phyloP scores from a whole-genome alignment of 1,284 basidiomycete species.

The Puccinia triticina region DNA sequence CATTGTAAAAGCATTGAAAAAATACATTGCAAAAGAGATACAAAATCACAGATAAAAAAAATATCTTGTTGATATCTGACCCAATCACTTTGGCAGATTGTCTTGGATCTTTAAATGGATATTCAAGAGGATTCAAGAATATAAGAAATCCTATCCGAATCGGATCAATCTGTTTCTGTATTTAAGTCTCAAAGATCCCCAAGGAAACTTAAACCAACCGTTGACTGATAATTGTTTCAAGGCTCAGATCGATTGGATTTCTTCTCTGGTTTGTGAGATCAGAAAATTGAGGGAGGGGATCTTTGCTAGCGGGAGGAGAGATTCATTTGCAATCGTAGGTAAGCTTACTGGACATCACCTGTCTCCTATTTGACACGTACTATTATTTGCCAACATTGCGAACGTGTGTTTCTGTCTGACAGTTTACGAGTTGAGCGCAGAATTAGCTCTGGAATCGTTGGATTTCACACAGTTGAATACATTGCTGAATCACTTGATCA shows the following conservation, averaged over 20 bases:
- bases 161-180: constrained; percentile 22
- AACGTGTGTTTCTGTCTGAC: not conserved
- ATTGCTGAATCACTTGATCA: constrained; percentile 26
- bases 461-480: constrained; percentile 42
- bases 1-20: too few relatives aligned
- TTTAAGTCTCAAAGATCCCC: constrained; percentile 11
- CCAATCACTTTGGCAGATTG: too few relatives aligned
- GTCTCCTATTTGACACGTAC: not conserved
- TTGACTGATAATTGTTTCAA: not conserved
- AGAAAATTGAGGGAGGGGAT: constrained; percentile 47
- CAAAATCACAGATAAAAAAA: too few relatives aligned
- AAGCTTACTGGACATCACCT: too few relatives aligned
- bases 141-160: constrained; percentile 32
- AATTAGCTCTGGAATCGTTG: constrained; percentile 40
- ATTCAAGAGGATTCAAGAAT: not conserved
- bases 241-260: constrained; percentile 14
- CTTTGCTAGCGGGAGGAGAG: constrained; percentile 27
- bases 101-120: constrained; percentile 41
- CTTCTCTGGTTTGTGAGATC: constrained; percentile 34
- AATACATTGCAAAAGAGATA: too few relatives aligned
- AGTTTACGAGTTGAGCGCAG: constrained; percentile 49
- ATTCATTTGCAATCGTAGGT: constrained; percentile 49
- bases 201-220: not conserved
- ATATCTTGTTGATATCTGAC: too few relatives aligned
- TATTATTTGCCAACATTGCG: too few relatives aligned